These are phyloP conservation scores for Quercus parvula DNA, from an alignment of 306 rosid species.

Conservation along the genomic window DNA sequence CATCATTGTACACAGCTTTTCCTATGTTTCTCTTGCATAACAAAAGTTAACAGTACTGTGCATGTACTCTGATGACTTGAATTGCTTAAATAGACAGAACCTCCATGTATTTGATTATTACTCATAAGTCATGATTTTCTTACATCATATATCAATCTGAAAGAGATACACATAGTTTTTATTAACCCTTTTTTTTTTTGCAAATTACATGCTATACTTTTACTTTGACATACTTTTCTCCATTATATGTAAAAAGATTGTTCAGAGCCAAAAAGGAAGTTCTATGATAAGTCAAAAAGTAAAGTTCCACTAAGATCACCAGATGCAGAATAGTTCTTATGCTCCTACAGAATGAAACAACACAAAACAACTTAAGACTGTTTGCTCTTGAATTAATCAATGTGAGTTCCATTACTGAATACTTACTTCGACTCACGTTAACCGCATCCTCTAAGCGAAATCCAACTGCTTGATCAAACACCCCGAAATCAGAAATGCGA, in stretches of 20 bases:
- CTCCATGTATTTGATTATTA: neutral
- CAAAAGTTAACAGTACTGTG: neutral
- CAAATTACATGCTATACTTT: neutral
- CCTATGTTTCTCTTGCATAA: neutral
- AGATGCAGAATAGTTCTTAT: constrained; percentile 7
- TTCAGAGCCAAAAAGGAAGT: too few relatives aligned
- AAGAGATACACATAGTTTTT: neutral
- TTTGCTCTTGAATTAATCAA: constrained; percentile 7
- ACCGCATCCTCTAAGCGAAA: constrained; percentile 31
- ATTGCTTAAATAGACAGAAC: neutral
- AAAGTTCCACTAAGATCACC: constrained; percentile 6
- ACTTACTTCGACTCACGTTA: constrained; percentile 45
- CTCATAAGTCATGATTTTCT: neutral
- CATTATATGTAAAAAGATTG: too few relatives aligned
- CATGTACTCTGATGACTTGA: neutral
- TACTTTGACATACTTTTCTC: neutral
- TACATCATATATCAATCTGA: neutral
- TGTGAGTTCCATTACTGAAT: neutral
- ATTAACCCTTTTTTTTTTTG: neutral
- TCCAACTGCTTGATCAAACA: constrained; percentile 38
- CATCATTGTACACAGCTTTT: neutral
- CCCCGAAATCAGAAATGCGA: constrained; percentile 43
- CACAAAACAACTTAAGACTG: neutral
- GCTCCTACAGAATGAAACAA: neutral
- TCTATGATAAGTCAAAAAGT: neutral